Base-by-base conservation (phyloP, 228 moss, liverwort and hornwort species). In the Sphagnum magellanicum region DNA sequence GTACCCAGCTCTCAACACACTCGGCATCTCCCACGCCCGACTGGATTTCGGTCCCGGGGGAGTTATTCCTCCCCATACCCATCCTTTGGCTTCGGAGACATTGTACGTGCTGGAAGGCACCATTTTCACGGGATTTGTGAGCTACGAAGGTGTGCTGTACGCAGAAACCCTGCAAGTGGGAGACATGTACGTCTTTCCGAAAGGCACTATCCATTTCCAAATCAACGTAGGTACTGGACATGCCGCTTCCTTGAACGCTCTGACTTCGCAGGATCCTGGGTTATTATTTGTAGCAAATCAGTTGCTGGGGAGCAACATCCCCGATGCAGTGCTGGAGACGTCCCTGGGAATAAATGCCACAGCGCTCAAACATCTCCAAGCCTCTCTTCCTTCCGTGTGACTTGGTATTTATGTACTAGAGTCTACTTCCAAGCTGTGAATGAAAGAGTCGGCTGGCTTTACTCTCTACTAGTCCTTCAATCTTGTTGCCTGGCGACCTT, bases 1-100 rank as follows among this genome's bases (percentile, higher is more conserved):
- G 32, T 32, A 32, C 50, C 72, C 0, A 64, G 68, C 7, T 60
- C 80, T 4, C 75, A 75, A 7, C 66, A 80, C 14, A 63, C 77
- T 6, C 74, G 84, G 4, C 0, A 74, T 14, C 77, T 80, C 59
- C 67, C 60, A 5, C 72, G 77, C 65, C 73, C 75, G 10, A 53
- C 77, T 66, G 70, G 70, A 62, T 69, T 75, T 58, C 68, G 63
- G 0, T 69, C 82, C 5, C 68, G 83, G 50, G 65, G 86, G 0
- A 73, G 60, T 83, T 49, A 78, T 77, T 63, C 32, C 86, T 16
- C 77, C 78, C 10, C 80, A 83, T 65, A 80, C 75, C 47, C 83
- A 83, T 48, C 83, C 86, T 0, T 59, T 67, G 12, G 84, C 74
- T 8, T 72, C 77, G 0, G 83, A 83, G 77, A 3, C 72, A 13